Evolutionary conservation across 2,329 filamentous ascomycete species (phyloP).

Genomic region (Phyllachora maydis): DNA sequence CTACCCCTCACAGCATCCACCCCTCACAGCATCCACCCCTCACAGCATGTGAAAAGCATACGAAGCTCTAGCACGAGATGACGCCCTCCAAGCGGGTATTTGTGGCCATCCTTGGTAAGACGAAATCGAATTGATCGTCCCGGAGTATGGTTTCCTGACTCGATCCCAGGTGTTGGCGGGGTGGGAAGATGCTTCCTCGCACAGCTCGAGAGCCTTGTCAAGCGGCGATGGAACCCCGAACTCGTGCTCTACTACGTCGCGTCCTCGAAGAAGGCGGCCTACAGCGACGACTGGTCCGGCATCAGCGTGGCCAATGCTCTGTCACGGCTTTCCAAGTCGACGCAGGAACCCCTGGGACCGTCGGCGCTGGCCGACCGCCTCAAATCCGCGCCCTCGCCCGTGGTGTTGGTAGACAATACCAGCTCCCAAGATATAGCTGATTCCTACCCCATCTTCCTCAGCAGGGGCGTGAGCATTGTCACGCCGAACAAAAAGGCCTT

Average conservation of each 20-base stretch:
- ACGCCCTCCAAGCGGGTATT: too few species aligned
- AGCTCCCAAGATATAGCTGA: slow-evolving; percentile 73
- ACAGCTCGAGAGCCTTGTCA: slow-evolving; percentile 51
- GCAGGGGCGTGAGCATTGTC: slow-evolving; percentile 70
- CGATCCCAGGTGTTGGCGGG: slow-evolving; percentile 65
- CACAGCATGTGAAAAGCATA: too few species aligned
- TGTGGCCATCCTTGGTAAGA: too few species aligned
- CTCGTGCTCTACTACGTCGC: slow-evolving; percentile 70
- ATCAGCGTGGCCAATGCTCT: slow-evolving; percentile 39
- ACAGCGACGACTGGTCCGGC: slow-evolving; percentile 49
- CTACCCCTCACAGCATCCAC: too few species aligned
- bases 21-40: not conserved
- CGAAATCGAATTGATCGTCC: too few species aligned
- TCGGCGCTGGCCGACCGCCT: slow-evolving; percentile 61
- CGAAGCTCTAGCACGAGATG: too few species aligned
- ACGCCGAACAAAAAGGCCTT: slow-evolving; percentile 99
- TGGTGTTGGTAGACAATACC: slow-evolving; percentile 87
- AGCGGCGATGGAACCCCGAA: slow-evolving; percentile 45
- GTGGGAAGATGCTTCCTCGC: slow-evolving; percentile 81
- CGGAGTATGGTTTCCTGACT: too few species aligned
- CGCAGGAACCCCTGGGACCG: slow-evolving; percentile 43
- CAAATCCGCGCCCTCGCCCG: slow-evolving; percentile 52
- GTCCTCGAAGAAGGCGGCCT: slow-evolving; percentile 66
- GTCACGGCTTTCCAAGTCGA: slow-evolving; percentile 41
- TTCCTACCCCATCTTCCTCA: slow-evolving; percentile 62